phyloP scores from a whole-genome alignment of 2,329 filamentous ascomycete genomes.

The Trichoderma sp. region DNA sequence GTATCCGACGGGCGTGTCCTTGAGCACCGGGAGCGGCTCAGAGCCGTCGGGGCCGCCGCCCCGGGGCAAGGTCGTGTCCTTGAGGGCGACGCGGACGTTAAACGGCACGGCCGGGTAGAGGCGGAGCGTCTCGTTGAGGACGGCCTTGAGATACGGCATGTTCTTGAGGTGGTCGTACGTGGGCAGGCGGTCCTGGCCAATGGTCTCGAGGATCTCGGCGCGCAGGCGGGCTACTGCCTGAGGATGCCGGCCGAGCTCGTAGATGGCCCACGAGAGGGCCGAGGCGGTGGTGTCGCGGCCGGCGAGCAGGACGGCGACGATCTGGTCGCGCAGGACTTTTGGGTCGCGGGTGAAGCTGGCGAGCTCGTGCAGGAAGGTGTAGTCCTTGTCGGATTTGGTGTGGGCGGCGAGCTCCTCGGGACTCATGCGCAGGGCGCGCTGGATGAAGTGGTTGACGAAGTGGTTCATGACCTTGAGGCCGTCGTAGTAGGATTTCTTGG shows the following conservation, averaged over 20 bases:
- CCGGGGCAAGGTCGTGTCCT: constrained; percentile 73
- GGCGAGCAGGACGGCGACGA: constrained; percentile 80
- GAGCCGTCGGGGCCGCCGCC: constrained; percentile 68
- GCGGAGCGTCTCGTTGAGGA: constrained; percentile 77
- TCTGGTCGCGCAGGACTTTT: constrained; percentile 78
- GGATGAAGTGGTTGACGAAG: constrained; percentile 79
- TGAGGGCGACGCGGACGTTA: constrained; percentile 73
- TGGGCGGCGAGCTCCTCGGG: constrained; percentile 72
- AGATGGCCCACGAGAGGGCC: constrained; percentile 79
- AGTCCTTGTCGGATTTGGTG: constrained; percentile 70
- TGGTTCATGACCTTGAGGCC: constrained; percentile 71
- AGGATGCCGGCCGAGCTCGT: constrained; percentile 77
- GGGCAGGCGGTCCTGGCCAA: constrained; percentile 66
- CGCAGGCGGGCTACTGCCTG: constrained; percentile 69
- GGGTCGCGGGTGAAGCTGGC: constrained; percentile 76
- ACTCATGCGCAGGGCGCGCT: constrained; percentile 69
- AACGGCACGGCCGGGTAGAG: constrained; percentile 79
- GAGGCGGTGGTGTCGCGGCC: constrained; percentile 86
- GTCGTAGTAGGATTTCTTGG: constrained; percentile 64
- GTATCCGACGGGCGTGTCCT: constrained; percentile 69
- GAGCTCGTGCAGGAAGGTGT: constrained; percentile 86
- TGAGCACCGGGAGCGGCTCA: constrained; percentile 66
- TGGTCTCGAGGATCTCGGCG: constrained; percentile 67
- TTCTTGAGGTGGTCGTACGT: constrained; percentile 82
- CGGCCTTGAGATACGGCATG: constrained; percentile 79